Base-by-base conservation (phyloP, 805 yeast genomes). In the Candida suzukii region DNA sequence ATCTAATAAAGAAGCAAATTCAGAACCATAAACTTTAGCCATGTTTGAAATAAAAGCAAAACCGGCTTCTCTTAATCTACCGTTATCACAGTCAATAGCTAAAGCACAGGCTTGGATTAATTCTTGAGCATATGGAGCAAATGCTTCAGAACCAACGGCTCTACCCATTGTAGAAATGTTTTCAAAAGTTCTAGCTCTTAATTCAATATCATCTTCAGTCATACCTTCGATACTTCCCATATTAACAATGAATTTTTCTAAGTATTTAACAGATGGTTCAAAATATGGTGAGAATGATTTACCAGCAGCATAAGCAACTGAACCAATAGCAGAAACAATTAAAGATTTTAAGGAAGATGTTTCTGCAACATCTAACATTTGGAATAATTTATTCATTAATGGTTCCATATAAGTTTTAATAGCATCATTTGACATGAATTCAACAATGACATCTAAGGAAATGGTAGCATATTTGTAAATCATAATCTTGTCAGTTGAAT, bases 281-380 rank as follows among this genome's bases (percentile, higher is more conserved):
- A 91, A 91, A 70, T 75, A 93, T 45, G 98, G 97, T 45, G 74
- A 69, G 66, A 86, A 93, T 31, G 84, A 74, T 53, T 81, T 80
- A 64, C 97, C 96, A 35, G 96, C 79, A 43, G 98, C 95, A 58
- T 83, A 88, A 24, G 99, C 98, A 45, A 96, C 87, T 31, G 98
- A 90, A 42, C 98, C 98, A 60, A 93, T 86, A 31, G 97, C 96
- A 41, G 95, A 85, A 45, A 93, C 96, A 57, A 85, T 81, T 45
- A 87, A 86, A 38, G 85, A 68, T 61, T 80, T 83, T 57, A 85
- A 70, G 14, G 95, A 76, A 19, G 90, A 83, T 29, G 83, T 73
- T 51, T 79, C 73, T 38, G 95, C 86, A 47, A 75, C 71, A 53
- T 78, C 82, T 54, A 91, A 75, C 85, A 93, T 83, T 44, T 74